A percentile compares a stretch with the other conserved stretches of the same genome.
Evolutionary conservation across 2,329 filamentous ascomycete species (phyloP).

Genomic region (Epichloe typhina): DNA sequence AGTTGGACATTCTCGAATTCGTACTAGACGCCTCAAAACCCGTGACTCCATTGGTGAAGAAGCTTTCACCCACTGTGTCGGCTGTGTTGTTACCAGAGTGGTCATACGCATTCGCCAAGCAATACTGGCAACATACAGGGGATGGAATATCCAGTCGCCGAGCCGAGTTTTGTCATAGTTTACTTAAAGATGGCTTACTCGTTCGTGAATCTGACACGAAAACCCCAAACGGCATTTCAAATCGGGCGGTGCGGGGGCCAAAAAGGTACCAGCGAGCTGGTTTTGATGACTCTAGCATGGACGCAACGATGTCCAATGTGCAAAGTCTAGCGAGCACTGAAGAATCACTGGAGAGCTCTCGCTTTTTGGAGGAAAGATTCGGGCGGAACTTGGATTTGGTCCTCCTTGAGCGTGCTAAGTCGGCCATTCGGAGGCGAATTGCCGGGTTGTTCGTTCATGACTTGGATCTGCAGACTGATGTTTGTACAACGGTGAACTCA

Average conservation of each 20-base stretch:
- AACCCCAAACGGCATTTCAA: slow-evolving; percentile 13
- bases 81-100: slow-evolving; percentile 59
- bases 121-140: slow-evolving; percentile 94
- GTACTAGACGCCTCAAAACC: slow-evolving; percentile 43
- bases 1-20: slow-evolving; percentile 47
- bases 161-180: slow-evolving; percentile 73
- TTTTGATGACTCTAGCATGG: slow-evolving; percentile 18
- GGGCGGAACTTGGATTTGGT: slow-evolving; percentile 77
- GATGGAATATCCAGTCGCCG: slow-evolving; percentile 85
- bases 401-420: slow-evolving; percentile 67
- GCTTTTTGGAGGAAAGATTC: slow-evolving; percentile 88
- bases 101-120: slow-evolving; percentile 63
- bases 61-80: slow-evolving; percentile 47
- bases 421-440: slow-evolving; percentile 77
- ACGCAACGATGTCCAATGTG: slow-evolving; percentile 8
- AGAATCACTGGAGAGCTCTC: slow-evolving; percentile 51
- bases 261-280: slow-evolving; percentile 55
- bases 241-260: slow-evolving; percentile 53
- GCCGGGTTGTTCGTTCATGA: slow-evolving; percentile 70
- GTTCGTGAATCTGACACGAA: slow-evolving; percentile 17
- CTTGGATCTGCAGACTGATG: slow-evolving; percentile 33
- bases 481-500: slow-evolving; percentile 16
- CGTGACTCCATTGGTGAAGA: slow-evolving; percentile 35
- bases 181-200: slow-evolving; percentile 56
- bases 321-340: slow-evolving; percentile 12